These are phyloP conservation scores for Aspergillus pseudoglaucus DNA, from an alignment of 2,329 filamentous ascomycete species.

Conservation along the genomic window DNA sequence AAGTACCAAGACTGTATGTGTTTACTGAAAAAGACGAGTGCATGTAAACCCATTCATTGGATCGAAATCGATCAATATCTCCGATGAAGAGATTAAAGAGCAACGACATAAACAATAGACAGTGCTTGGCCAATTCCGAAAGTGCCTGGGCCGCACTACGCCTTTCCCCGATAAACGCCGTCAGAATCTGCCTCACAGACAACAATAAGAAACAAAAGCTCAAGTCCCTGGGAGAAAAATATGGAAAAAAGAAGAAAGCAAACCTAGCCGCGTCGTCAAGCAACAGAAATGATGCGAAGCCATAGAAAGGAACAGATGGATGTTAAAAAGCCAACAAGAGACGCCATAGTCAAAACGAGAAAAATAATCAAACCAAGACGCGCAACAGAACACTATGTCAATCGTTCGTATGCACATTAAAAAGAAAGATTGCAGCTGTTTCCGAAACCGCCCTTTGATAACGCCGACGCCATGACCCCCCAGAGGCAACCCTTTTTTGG, in stretches of 20 bases:
- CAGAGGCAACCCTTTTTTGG: slow-evolving; percentile 4
- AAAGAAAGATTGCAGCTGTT: slow-evolving; percentile 5
- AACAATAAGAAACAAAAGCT: slow-evolving; percentile 1
- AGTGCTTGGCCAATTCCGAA: background rate
- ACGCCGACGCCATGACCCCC: slow-evolving; percentile 14
- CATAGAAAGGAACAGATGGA: slow-evolving; percentile 1
- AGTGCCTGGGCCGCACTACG: slow-evolving; percentile 7
- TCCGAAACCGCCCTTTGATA: slow-evolving; percentile 4
- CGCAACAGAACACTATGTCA: slow-evolving; percentile 1
- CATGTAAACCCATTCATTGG: background rate
- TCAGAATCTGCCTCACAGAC: slow-evolving; percentile 2
- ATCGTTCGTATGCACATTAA: slow-evolving; percentile 19
- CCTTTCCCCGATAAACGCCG: slow-evolving; percentile 14
- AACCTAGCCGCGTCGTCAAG: slow-evolving; percentile 4
- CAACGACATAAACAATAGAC: background rate
- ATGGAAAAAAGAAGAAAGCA: slow-evolving; percentile 4
- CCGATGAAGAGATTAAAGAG: background rate
- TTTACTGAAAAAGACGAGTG: no score
- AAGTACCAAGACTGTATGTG: no score
- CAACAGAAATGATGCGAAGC: slow-evolving; percentile 5
- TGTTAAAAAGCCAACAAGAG: slow-evolving; percentile 1
- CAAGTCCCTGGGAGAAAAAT: background rate
- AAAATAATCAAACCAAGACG: background rate
- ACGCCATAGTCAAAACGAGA: slow-evolving; percentile 3
- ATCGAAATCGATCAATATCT: background rate